Evolutionary conservation across 768 basidiomycete species (phyloP).

Genomic region (Melanogaster broomeanus): DNA sequence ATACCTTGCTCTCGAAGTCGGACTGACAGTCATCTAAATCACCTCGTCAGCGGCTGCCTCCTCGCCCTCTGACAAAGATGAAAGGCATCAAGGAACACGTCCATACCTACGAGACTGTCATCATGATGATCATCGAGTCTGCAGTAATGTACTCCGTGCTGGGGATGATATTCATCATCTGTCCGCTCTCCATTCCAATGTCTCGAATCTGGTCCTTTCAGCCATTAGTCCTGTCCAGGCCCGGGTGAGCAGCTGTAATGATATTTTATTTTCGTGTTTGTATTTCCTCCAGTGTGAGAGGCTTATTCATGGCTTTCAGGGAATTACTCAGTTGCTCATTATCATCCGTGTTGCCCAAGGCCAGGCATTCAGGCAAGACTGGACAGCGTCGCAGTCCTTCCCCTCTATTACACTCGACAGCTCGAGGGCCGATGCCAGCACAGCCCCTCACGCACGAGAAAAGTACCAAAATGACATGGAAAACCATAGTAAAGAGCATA

Average conservation of each 20-base stretch:
- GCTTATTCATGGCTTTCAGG: too few species aligned
- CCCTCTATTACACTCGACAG: too few species aligned
- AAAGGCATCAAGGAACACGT: constrained; percentile 5
- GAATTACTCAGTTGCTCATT: constrained; percentile 36
- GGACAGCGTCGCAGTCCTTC: too few species aligned
- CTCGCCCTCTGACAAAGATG: constrained; percentile 17
- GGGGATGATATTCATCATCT: constrained; percentile 33
- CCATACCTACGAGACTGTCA: constrained; percentile 27
- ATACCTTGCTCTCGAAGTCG: constrained; percentile 31
- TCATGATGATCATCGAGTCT: constrained; percentile 38
- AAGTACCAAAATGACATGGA: too few species aligned
- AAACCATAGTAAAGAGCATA: too few species aligned
- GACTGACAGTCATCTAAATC: constrained; percentile 32
- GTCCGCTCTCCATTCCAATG: constrained; percentile 23
- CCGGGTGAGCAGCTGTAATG: too few species aligned
- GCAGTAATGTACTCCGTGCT: constrained; percentile 29
- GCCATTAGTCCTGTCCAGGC: constrained; percentile 36
- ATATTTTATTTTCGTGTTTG: too few species aligned
- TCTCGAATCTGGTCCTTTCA: constrained; percentile 35
- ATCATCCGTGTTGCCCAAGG: constrained; percentile 39
- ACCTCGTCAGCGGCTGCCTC: constrained; percentile 31
- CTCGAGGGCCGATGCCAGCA: too few species aligned
- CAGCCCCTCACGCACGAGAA: too few species aligned
- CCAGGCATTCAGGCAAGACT: constrained; percentile 16
- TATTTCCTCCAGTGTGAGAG: too few species aligned